phyloP scores from a whole-genome alignment of 352 stramenopile genomes.

The Globisporangium cylindrosporum region DNA sequence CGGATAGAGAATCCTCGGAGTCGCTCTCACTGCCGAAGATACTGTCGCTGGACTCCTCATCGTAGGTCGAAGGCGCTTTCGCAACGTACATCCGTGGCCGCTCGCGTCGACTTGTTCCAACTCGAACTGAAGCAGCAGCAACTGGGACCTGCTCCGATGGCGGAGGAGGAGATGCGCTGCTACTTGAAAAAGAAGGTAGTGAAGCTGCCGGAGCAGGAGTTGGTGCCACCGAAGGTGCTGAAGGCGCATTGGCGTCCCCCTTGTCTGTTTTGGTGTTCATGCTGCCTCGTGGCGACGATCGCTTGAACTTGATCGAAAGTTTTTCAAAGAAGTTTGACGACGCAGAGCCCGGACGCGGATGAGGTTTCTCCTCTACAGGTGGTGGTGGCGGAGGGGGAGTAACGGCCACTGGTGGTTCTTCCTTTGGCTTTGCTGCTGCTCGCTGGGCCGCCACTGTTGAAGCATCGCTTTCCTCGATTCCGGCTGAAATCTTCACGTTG shows the following conservation, averaged over 20 bases:
- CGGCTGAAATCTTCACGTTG: not conserved
- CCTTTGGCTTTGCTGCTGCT: not conserved
- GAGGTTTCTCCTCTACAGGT: slow-evolving; percentile 35
- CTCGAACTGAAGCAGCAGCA: slow-evolving; percentile 25
- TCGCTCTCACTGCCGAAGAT: slow-evolving; percentile 82
- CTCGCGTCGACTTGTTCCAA: slow-evolving; percentile 32
- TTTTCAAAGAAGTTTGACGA: slow-evolving; percentile 85
- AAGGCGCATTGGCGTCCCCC: slow-evolving; percentile 19
- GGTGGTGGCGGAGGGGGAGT: slow-evolving; percentile 18
- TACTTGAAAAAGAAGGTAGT: slow-evolving; percentile 1
- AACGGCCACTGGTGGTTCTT: not conserved
- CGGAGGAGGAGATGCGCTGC: slow-evolving; percentile 7
- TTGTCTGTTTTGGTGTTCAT: slow-evolving; percentile 15
- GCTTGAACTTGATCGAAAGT: slow-evolving; percentile 79
- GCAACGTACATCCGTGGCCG: slow-evolving; percentile 80
- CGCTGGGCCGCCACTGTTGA: not conserved
- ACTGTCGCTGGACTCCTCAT: slow-evolving; percentile 85
- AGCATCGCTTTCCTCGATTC: not conserved
- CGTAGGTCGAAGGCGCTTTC: slow-evolving; percentile 52
- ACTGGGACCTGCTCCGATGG: slow-evolving; percentile 4
- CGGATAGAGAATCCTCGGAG: slow-evolving; percentile 42
- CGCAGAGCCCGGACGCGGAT: slow-evolving; percentile 26
- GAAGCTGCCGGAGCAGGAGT: not conserved
- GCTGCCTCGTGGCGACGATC: slow-evolving; percentile 50
- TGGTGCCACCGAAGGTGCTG: slow-evolving; percentile 1